phyloP scores from a whole-genome alignment of 2,329 filamentous ascomycete genomes.

The Colletotrichum chrysophilum region DNA sequence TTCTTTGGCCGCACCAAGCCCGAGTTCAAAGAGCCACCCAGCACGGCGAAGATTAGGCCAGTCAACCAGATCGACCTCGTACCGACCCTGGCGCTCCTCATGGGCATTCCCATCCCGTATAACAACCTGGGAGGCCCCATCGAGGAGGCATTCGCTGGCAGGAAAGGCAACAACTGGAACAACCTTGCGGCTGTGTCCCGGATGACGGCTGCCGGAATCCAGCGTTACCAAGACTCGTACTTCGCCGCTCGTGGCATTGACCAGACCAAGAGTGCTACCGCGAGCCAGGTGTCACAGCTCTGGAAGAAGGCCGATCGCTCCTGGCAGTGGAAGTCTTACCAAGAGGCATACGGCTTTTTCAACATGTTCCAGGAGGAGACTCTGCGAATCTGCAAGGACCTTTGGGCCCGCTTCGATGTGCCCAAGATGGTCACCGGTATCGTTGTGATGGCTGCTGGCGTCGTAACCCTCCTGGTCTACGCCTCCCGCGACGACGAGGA shows the following conservation, averaged over 20 bases:
- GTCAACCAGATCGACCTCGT: constrained; percentile 93
- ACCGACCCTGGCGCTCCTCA: constrained; percentile 83
- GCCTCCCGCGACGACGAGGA: constrained; percentile 64
- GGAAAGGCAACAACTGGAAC: constrained; percentile 71
- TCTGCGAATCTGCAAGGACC: constrained; percentile 76
- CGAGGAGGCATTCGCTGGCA: constrained; percentile 86
- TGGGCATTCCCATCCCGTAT: constrained; percentile 93
- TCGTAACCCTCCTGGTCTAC: constrained; percentile 76
- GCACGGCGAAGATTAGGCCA: constrained; percentile 78
- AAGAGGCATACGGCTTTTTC: constrained; percentile 62
- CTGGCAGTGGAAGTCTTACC: constrained; percentile 43
- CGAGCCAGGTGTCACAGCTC: constrained; percentile 42
- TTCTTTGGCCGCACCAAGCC: constrained; percentile 80
- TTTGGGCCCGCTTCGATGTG: constrained; percentile 94
- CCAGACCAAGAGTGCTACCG: constrained; percentile 55
- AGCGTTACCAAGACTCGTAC: constrained; percentile 88
- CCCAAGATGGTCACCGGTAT: constrained; percentile 85
- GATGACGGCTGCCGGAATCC: constrained; percentile 82
- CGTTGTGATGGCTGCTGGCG: constrained; percentile 68
- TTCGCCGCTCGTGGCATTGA: constrained; percentile 73
- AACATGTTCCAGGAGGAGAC: constrained; percentile 79
- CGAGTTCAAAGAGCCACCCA: constrained; percentile 61
- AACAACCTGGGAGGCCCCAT: constrained; percentile 95
- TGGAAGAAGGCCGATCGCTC: constrained; percentile 52
- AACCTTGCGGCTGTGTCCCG: constrained; percentile 81